These are phyloP conservation scores for Coniochaeta sp. DNA, from an alignment of 2,329 filamentous ascomycete genomes.

Conservation along the genomic window DNA sequence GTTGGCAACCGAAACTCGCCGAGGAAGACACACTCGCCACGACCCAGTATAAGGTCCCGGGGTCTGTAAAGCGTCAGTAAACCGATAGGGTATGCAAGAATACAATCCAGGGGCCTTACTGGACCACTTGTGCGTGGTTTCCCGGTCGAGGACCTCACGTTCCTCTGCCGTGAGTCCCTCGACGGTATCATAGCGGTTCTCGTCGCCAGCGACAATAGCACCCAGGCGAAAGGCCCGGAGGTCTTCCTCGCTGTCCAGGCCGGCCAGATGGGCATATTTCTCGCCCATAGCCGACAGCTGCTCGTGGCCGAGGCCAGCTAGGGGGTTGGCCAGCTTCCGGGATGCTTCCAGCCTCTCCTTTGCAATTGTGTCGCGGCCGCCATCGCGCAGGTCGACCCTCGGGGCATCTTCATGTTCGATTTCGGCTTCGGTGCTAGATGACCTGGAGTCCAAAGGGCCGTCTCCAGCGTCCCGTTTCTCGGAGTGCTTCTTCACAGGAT, in stretches of 20 bases:
- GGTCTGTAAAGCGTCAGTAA: constrained; percentile 33
- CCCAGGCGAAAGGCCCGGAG: constrained; percentile 52
- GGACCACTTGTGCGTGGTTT: constrained; percentile 61
- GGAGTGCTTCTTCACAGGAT: background rate
- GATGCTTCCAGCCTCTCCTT: constrained; percentile 25
- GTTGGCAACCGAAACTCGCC: background rate
- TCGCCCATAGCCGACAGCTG: constrained; percentile 50
- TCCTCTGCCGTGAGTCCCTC: constrained; percentile 52
- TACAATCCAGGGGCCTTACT: background rate
- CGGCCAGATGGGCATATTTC: constrained; percentile 48
- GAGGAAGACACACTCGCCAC: constrained; percentile 38
- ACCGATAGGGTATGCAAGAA: background rate
- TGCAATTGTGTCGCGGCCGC: constrained; percentile 13
- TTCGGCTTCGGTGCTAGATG: background rate
- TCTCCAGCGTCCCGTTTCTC: background rate
- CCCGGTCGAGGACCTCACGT: constrained; percentile 46
- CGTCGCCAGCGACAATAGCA: constrained; percentile 48
- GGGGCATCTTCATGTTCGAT: constrained; percentile 8
- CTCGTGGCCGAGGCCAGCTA: constrained; percentile 29
- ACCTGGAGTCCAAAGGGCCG: background rate
- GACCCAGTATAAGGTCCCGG: constrained; percentile 47
- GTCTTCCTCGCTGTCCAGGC: constrained; percentile 46
- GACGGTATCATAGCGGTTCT: constrained; percentile 40
- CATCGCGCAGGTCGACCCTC: background rate
- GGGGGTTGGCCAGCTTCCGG: constrained; percentile 30